A percentile compares a stretch with the other conserved stretches of the same genome.
These are phyloP conservation scores for Geosmithia morbida DNA, from an alignment of 2,329 filamentous ascomycete genomes.

Conservation along the genomic window DNA sequence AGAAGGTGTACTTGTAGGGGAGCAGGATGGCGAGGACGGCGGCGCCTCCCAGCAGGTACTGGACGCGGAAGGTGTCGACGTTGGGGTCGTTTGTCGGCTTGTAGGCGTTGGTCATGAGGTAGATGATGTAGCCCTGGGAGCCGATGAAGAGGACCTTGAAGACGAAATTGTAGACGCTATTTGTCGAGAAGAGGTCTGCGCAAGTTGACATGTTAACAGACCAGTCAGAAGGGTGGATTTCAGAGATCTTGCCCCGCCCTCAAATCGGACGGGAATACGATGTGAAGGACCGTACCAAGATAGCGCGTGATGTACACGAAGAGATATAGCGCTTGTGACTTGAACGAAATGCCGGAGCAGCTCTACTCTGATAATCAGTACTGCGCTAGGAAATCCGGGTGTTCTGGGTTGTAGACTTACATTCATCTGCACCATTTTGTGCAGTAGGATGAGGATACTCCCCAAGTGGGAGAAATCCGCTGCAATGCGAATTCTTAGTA, in stretches of 20 bases:
- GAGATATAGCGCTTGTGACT: slow-evolving; percentile 90
- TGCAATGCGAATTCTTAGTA: slow-evolving; percentile 20
- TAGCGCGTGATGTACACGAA: slow-evolving; percentile 91
- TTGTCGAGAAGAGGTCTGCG: slow-evolving; percentile 74
- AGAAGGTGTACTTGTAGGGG: slow-evolving; percentile 68
- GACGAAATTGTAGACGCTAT: slow-evolving; percentile 77
- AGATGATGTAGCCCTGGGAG: slow-evolving; percentile 85
- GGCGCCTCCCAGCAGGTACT: slow-evolving; percentile 79
- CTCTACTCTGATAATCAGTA: slow-evolving; percentile 42
- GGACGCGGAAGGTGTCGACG: slow-evolving; percentile 91
- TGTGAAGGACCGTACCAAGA: slow-evolving; percentile 42
- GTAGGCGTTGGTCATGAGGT: slow-evolving; percentile 95
- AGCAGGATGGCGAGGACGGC: slow-evolving; percentile 67
- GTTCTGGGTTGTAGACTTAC: slow-evolving; percentile 33
- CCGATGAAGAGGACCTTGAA: slow-evolving; percentile 95
- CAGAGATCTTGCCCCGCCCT: too few relatives aligned
- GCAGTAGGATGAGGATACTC: slow-evolving; percentile 86
- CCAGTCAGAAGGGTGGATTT: too few relatives aligned
- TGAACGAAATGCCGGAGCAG: slow-evolving; percentile 96
- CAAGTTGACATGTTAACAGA: background rate
- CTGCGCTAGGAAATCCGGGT: background rate
- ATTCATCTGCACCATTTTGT: slow-evolving; percentile 90
- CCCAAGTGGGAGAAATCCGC: slow-evolving; percentile 91
- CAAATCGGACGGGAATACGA: background rate
- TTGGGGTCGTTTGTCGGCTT: slow-evolving; percentile 96